Evolutionary conservation across 23 red algal species (phyloP).

Genomic region (Gracilaria gracilis): DNA sequence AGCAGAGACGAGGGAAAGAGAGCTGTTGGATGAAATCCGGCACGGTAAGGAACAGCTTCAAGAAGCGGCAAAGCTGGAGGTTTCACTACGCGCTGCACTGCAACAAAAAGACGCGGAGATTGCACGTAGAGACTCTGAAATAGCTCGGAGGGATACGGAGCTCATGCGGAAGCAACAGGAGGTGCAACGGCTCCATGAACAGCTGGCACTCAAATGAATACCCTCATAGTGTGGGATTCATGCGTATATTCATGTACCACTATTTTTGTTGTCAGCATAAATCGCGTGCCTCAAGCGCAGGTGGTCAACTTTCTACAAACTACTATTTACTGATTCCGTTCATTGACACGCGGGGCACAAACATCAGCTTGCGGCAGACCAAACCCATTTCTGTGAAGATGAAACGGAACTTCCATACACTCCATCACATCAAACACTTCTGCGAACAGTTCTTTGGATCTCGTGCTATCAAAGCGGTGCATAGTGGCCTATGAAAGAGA

Average conservation of each 20-base stretch:
- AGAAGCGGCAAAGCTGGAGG: conserved; percentile 20
- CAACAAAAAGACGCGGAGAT: conserved; percentile 12
- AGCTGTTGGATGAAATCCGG: conserved; percentile 49
- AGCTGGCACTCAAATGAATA: conserved; percentile 19
- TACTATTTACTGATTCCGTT: no score
- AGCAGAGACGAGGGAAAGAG: conserved; percentile 52
- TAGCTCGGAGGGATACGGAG: conserved; percentile 18
- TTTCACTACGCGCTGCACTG: neutral
- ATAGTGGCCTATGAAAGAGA: no score
- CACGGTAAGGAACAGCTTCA: conserved; percentile 29
- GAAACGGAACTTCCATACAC: no score
- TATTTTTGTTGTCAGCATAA: neutral
- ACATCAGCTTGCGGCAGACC: no score
- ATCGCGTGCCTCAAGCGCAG: neutral
- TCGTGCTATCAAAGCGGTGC: no score
- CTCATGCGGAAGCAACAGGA: neutral
- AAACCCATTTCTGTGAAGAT: no score
- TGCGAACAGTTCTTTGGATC: no score
- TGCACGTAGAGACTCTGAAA: conserved; percentile 26
- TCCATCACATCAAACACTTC: no score
- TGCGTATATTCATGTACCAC: neutral
- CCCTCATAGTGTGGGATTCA: neutral
- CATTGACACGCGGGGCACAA: no score
- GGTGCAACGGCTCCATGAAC: conserved; percentile 22
- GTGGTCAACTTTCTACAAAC: neutral